A percentile compares a stretch with the other conserved stretches of the same genome.
phyloP scores from a whole-genome alignment of 2,329 filamentous ascomycete species.

The Delphinella strobiligena region DNA sequence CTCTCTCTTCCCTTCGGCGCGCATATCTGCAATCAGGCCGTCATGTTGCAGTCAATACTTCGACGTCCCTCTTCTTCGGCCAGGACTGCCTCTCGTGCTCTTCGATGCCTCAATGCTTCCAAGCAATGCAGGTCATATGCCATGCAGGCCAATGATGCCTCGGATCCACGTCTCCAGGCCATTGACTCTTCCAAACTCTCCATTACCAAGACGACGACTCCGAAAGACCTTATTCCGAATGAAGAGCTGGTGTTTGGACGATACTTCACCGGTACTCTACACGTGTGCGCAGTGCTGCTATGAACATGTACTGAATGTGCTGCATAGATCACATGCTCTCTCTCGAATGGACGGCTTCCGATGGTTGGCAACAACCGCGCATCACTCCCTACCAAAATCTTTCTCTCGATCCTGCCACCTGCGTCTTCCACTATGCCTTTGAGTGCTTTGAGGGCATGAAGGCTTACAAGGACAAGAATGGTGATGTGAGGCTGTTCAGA shows the following conservation, averaged over 20 bases:
- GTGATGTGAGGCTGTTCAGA: conserved; percentile 75
- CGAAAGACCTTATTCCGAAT: conserved; percentile 61
- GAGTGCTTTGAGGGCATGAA: conserved; percentile 99
- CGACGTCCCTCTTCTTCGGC: conserved; percentile 14
- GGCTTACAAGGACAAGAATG: conserved; percentile 80
- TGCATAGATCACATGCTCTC: conserved; percentile 85
- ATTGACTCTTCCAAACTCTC: conserved; percentile 69
- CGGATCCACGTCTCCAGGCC: conserved; percentile 44
- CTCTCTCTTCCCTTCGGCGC: too few relatives aligned
- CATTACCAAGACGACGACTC: conserved; percentile 61
- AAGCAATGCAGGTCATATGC: conserved; percentile 27
- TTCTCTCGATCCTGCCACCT: conserved; percentile 87
- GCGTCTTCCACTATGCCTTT: conserved; percentile 97
- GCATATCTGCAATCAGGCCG: too few relatives aligned
- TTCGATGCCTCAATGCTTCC: conserved; percentile 1
- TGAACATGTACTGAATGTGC: neutral
- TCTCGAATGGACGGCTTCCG: conserved; percentile 76
- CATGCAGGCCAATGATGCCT: conserved; percentile 34
- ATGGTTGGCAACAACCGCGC: conserved; percentile 71
- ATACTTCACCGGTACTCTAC: conserved; percentile 78
- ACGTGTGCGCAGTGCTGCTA: too few relatives aligned
- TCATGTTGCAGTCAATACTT: conserved; percentile 8
- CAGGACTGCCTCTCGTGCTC: conserved; percentile 2
- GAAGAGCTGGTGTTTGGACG: conserved; percentile 82
- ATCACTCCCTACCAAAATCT: conserved; percentile 96